Percentiles rank a stretch among this genome's conserved stretches.
Conservation (phyloP, 1,284 basidiomycete genomes). For the Ceratobasidium sp. region DNA sequence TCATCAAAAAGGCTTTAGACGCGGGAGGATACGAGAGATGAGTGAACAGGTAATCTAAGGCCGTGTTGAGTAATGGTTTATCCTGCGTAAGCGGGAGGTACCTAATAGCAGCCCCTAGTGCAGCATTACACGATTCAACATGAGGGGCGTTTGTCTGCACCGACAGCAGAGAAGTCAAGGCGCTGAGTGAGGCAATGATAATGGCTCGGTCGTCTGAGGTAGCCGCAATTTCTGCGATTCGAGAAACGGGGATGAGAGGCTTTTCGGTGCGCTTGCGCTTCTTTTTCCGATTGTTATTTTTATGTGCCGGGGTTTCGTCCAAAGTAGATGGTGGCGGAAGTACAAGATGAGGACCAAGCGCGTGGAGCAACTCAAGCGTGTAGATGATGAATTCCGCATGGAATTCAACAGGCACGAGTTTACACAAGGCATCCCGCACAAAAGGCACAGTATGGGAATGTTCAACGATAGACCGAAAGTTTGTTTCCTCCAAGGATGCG, state of each 20-base stretch:
- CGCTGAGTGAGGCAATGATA: slow-evolving; percentile 70
- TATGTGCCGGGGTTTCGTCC: neutral
- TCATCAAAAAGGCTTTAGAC: slow-evolving; percentile 78
- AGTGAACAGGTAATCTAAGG: slow-evolving; percentile 77
- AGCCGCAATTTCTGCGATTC: slow-evolving; percentile 65
- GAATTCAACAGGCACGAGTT: slow-evolving; percentile 65
- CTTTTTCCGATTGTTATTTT: slow-evolving; percentile 45
- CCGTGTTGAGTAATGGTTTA: slow-evolving; percentile 71
- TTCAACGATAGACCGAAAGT: slow-evolving; percentile 67
- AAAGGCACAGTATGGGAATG: slow-evolving; percentile 69
- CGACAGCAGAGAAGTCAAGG: slow-evolving; percentile 68
- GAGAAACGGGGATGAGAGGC: slow-evolving; percentile 59
- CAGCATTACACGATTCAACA: slow-evolving; percentile 64
- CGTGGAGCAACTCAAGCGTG: slow-evolving; percentile 71
- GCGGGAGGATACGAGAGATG: slow-evolving; percentile 78
- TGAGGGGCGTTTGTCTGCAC: slow-evolving; percentile 68
- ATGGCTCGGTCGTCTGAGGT: slow-evolving; percentile 74
- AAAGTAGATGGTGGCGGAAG: slow-evolving; percentile 50
- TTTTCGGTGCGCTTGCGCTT: slow-evolving; percentile 40
- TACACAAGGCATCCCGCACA: slow-evolving; percentile 64
- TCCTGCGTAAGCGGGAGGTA: slow-evolving; percentile 80
- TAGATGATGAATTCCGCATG: slow-evolving; percentile 75
- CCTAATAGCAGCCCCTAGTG: slow-evolving; percentile 68
- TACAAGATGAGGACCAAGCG: slow-evolving; percentile 58
- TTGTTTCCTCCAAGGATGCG: slow-evolving; percentile 71